Evolutionary conservation across 202 grass and related monocot species (phyloP), one percentile per base, ranked within the genome.

Genomic region (Zoysia matrella): DNA sequence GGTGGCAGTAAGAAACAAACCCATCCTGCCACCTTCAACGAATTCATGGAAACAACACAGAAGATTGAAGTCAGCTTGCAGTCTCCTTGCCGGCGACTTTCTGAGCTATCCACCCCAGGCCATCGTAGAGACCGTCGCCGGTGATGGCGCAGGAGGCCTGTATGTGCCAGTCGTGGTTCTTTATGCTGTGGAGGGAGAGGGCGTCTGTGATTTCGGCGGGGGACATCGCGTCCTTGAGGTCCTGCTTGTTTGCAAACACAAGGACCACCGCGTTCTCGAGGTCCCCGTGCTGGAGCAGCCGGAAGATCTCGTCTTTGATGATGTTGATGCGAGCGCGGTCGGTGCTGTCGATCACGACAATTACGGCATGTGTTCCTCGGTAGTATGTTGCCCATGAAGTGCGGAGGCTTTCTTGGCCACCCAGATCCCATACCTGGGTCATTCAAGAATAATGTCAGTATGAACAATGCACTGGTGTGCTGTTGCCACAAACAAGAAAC

Each of bases 381-480:
- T 91, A 98, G 55, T 95, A 98, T 62, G 95, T 98, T 0, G 95
- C 87, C 95, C 95, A 98, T 11, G 92, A 98, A 5, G 92, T 83
- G 71, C 95, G 86, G 16, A 98, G 87, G 42, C 88, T 95, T 68
- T 98, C 95, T 88, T 95, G 92, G 44, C 95, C 95, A 67, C 95
- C 95, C 51, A 98, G 88, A 84, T 98, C 92, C 95, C 92, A 98
- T 6, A 98, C 95, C 95, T 97, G 77, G 36, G 70, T 76, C 68
- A 86, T 66, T 45, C 22, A 48, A 48, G 73, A 64, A 86, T 68
- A 15, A 52, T 87, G 67, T 89, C 60, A 85, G 79, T 66, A 77
- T 2, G 52, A 58, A 36, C 30, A 36, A 36, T 36, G 30, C 30
- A 36, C 30, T 36, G 30, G 30, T 36, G 30, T 36, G 30, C 1